Conservation (phyloP, 768 basidiomycete genomes). For the Panaeolus papilionaceus region DNA sequence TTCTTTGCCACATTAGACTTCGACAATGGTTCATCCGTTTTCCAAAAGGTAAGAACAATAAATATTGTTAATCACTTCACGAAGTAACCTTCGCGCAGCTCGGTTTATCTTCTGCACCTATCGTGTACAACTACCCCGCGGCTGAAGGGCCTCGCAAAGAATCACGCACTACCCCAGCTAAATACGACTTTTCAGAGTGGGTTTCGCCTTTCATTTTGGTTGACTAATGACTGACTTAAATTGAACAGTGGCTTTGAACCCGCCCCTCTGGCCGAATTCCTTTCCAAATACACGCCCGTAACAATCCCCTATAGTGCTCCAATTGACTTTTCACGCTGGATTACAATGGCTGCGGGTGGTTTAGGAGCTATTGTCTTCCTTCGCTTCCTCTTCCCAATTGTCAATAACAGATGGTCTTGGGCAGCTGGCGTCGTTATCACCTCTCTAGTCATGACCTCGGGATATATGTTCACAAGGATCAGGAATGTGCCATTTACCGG, state of each 20-base stretch:
- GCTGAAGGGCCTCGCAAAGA: slow-evolving; percentile 70
- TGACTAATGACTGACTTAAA: slow-evolving; percentile 8
- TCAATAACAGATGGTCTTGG: slow-evolving; percentile 82
- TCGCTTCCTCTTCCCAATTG: slow-evolving; percentile 67
- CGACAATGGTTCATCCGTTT: slow-evolving; percentile 73
- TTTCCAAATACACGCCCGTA: slow-evolving; percentile 77
- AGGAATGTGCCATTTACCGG: slow-evolving; percentile 76
- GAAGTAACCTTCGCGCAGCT: slow-evolving; percentile 53
- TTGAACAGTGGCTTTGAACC: slow-evolving; percentile 80
- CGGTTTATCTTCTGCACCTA: slow-evolving; percentile 82
- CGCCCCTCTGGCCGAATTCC: slow-evolving; percentile 73
- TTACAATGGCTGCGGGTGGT: slow-evolving; percentile 49
- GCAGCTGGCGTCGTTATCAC: slow-evolving; percentile 61
- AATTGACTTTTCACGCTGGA: slow-evolving; percentile 70
- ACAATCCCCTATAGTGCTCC: slow-evolving; percentile 85
- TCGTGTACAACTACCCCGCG: slow-evolving; percentile 79
- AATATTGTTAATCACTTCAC: background rate
- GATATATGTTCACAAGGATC: slow-evolving; percentile 97
- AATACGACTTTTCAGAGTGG: slow-evolving; percentile 83
- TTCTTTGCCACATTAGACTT: slow-evolving; percentile 96
- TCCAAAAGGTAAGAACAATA: slow-evolving; percentile 68
- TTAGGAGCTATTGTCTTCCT: slow-evolving; percentile 56
- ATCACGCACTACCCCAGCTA: slow-evolving; percentile 59
- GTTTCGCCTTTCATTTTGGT: slow-evolving; percentile 24
- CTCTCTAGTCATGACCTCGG: slow-evolving; percentile 86